phyloP scores from a whole-genome alignment of 2,329 filamentous ascomycete species.

The Phyllosticta citriasiana region DNA sequence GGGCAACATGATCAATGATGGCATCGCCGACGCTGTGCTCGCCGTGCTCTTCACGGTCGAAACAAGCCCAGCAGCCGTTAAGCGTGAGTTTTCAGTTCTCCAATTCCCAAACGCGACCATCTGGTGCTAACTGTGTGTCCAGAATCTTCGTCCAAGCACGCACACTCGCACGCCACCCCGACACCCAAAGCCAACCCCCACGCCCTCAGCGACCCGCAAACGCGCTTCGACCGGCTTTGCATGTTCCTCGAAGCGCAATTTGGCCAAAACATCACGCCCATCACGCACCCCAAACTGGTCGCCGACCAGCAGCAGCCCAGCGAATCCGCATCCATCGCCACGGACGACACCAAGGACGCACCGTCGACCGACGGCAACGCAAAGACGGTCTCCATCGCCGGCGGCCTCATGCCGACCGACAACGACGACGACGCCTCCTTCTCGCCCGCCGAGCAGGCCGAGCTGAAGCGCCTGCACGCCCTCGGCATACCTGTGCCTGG shows the following conservation, averaged over 20 bases:
- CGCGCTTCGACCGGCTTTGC: slow-evolving; percentile 75
- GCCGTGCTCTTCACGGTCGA: slow-evolving; percentile 87
- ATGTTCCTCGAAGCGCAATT: slow-evolving; percentile 98
- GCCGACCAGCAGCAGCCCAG: slow-evolving; percentile 10
- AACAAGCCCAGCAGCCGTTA: slow-evolving; percentile 87
- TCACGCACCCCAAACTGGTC: slow-evolving; percentile 52
- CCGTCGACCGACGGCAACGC: slow-evolving; percentile 19
- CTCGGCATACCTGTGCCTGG: slow-evolving; percentile 87
- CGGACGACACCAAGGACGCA: neutral
- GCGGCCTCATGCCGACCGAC: slow-evolving; percentile 2
- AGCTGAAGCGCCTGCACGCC: slow-evolving; percentile 69
- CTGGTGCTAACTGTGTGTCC: slow-evolving; percentile 45
- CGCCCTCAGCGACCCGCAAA: slow-evolving; percentile 57
- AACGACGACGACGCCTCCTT: slow-evolving; percentile 15
- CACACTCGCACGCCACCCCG: slow-evolving; percentile 29
- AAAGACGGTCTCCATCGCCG: slow-evolving; percentile 12
- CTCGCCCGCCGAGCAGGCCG: slow-evolving; percentile 29
- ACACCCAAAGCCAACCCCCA: slow-evolving; percentile 54
- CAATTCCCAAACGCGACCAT: neutral
- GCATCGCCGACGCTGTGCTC: slow-evolving; percentile 94
- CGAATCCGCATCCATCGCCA: neutral
- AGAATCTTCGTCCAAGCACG: slow-evolving; percentile 33
- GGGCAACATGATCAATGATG: slow-evolving; percentile 94
- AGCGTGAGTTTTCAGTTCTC: slow-evolving; percentile 50
- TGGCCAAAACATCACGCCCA: slow-evolving; percentile 69